Conservation (phyloP, 306 rosid species). For the Prunus mongolica region DNA sequence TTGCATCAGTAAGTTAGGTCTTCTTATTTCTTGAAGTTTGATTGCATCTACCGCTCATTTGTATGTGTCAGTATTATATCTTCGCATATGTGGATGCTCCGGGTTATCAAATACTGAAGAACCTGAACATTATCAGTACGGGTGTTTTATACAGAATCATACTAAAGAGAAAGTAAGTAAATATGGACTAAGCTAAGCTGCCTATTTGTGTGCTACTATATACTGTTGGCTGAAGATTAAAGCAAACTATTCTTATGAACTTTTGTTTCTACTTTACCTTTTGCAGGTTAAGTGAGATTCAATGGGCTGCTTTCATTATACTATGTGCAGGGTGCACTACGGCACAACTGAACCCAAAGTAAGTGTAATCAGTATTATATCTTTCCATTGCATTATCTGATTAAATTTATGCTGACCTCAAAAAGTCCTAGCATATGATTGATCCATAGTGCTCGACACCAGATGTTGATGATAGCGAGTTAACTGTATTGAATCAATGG, state of each 20-base stretch:
- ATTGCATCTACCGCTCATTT: slow-evolving; percentile 23
- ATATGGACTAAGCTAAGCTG: background rate
- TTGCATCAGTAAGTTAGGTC: background rate
- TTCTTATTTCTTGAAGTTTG: slow-evolving; percentile 22
- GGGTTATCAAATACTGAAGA: slow-evolving; percentile 92
- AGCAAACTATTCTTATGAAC: background rate
- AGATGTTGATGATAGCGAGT: background rate
- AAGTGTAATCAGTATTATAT: slow-evolving; percentile 25
- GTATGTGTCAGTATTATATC: slow-evolving; percentile 77
- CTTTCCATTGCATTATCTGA: slow-evolving; percentile 15
- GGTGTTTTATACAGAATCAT: slow-evolving; percentile 87
- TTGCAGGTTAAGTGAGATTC: slow-evolving; percentile 91
- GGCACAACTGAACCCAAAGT: slow-evolving; percentile 88
- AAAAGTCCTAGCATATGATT: background rate
- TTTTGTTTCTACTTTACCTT: slow-evolving; percentile 21
- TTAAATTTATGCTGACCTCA: background rate
- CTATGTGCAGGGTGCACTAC: slow-evolving; percentile 94
- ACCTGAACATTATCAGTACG: slow-evolving; percentile 86
- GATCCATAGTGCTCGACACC: background rate
- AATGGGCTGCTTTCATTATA: slow-evolving; percentile 96
- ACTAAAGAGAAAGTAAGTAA: slow-evolving; percentile 69
- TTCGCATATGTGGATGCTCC: slow-evolving; percentile 97
- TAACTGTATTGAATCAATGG: background rate
- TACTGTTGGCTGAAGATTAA: background rate
- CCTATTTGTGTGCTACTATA: background rate